These are phyloP conservation scores for Zygoascus ofunaensis DNA, from an alignment of 805 yeast genomes.

Conservation along the genomic window DNA sequence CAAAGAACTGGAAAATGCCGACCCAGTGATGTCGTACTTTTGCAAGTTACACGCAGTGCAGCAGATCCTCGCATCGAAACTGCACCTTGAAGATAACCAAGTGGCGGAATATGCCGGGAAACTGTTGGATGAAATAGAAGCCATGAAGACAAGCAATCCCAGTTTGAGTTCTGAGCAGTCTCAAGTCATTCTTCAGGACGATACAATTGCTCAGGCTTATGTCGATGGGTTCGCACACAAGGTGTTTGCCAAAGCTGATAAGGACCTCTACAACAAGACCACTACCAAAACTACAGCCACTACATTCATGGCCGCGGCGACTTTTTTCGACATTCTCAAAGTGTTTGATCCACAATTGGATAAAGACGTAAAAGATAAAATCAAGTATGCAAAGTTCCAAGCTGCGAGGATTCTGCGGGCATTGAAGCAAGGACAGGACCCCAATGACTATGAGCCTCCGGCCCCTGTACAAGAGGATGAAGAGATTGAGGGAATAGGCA, in stretches of 20 bases:
- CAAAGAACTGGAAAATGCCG: conserved; percentile 44
- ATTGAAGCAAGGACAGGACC: conserved; percentile 42
- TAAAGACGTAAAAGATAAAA: conserved; percentile 34
- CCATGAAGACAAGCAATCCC: conserved; percentile 34
- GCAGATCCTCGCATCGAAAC: conserved; percentile 48
- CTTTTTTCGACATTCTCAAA: conserved; percentile 43
- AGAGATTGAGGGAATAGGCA: conserved; percentile 10
- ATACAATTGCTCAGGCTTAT: conserved; percentile 47
- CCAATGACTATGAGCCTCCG: conserved; percentile 44
- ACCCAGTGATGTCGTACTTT: conserved; percentile 65
- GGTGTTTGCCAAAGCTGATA: conserved; percentile 46
- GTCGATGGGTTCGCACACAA: conserved; percentile 48
- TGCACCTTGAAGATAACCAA: conserved; percentile 48
- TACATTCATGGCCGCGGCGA: conserved; percentile 45
- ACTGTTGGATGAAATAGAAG: conserved; percentile 66
- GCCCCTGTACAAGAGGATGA: conserved; percentile 22
- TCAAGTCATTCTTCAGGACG: conserved; percentile 47
- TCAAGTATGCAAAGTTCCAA: conserved; percentile 55
- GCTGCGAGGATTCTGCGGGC: conserved; percentile 49
- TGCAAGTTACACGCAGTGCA: conserved; percentile 69
- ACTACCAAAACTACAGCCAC: conserved; percentile 40
- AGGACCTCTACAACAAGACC: conserved; percentile 38
- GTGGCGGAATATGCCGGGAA: conserved; percentile 51
- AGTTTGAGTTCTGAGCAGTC: conserved; percentile 31
- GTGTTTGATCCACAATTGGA: conserved; percentile 29